Evolutionary conservation across 2,329 filamentous ascomycete species (phyloP).

Genomic region (Colletotrichum tropicicola): DNA sequence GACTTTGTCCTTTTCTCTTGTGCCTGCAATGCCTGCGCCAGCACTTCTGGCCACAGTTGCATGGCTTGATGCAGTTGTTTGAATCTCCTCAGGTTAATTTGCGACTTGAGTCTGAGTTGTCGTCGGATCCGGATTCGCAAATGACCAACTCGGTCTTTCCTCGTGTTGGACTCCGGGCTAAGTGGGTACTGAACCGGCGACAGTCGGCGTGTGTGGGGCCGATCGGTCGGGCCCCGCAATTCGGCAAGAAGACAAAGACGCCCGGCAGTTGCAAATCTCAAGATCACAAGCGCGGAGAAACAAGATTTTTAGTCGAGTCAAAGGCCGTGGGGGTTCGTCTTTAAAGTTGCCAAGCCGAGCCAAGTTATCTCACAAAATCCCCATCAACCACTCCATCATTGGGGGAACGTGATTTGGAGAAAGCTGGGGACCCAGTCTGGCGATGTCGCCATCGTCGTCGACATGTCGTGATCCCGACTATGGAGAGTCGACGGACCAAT

Average conservation of each 20-base stretch:
- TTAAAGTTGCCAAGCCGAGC: background rate
- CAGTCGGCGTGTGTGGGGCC: background rate
- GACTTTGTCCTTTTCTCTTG: no score
- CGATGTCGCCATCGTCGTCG: conserved; percentile 24
- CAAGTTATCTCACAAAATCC: background rate
- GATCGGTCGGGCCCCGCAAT: no score
- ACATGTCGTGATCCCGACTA: conserved; percentile 21
- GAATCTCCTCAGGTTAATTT: no score
- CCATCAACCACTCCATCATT: background rate
- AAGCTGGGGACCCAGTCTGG: background rate
- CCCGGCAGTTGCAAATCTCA: background rate
- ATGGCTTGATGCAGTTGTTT: no score
- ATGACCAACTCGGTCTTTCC: no score
- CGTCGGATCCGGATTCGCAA: no score
- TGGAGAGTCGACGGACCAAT: background rate
- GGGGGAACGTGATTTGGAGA: background rate
- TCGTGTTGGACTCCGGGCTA: no score
- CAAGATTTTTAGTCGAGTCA: background rate
- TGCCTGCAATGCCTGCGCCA: no score
- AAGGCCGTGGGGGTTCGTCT: background rate
- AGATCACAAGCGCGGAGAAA: conserved; percentile 1
- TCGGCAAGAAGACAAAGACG: background rate
- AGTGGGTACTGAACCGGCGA: background rate
- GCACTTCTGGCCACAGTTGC: no score
- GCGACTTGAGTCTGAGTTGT: no score